Conservation (phyloP, 495 filamentous ascomycete species). For the Entonaema liquescens region DNA sequence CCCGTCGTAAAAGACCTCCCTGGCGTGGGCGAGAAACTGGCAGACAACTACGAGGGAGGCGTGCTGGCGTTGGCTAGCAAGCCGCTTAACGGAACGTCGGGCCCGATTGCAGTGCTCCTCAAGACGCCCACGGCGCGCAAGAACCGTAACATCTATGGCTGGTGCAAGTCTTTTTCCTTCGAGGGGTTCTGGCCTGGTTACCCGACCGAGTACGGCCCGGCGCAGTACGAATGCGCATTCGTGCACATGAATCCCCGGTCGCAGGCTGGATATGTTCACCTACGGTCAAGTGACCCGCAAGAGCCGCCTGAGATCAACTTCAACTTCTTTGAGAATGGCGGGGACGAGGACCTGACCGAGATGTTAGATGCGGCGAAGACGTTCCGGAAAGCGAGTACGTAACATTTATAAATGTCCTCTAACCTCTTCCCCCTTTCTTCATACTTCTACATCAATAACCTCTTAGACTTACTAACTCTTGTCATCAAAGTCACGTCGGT, state of each 20-base stretch:
- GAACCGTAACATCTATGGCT: slow-evolving; percentile 57
- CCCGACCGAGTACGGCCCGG: slow-evolving; percentile 53
- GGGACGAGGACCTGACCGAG: slow-evolving; percentile 56
- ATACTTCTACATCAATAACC: not conserved
- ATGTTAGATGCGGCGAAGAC: slow-evolving; percentile 60
- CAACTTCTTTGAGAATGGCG: slow-evolving; percentile 60
- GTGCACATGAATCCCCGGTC: slow-evolving; percentile 61
- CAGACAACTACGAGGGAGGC: slow-evolving; percentile 63
- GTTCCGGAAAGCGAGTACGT: slow-evolving; percentile 51
- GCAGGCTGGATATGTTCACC: slow-evolving; percentile 59
- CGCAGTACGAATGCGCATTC: slow-evolving; percentile 54
- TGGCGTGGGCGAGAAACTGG: slow-evolving; percentile 67
- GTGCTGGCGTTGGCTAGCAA: slow-evolving; percentile 46
- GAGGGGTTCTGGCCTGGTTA: slow-evolving; percentile 61
- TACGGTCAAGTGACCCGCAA: slow-evolving; percentile 60
- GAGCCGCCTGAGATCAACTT: slow-evolving; percentile 65
- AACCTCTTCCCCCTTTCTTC: not conserved
- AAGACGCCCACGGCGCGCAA: slow-evolving; percentile 55
- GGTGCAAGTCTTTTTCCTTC: slow-evolving; percentile 57
- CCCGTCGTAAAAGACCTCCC: slow-evolving; percentile 59
- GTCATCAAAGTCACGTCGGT: slow-evolving; percentile 34
- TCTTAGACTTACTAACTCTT: not conserved
- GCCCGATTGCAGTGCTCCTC: slow-evolving; percentile 49
- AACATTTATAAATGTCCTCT: not conserved
- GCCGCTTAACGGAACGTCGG: slow-evolving; percentile 45